These are phyloP conservation scores for Phallus indusiatus DNA, from an alignment of 768 basidiomycete genomes.

Conservation along the genomic window DNA sequence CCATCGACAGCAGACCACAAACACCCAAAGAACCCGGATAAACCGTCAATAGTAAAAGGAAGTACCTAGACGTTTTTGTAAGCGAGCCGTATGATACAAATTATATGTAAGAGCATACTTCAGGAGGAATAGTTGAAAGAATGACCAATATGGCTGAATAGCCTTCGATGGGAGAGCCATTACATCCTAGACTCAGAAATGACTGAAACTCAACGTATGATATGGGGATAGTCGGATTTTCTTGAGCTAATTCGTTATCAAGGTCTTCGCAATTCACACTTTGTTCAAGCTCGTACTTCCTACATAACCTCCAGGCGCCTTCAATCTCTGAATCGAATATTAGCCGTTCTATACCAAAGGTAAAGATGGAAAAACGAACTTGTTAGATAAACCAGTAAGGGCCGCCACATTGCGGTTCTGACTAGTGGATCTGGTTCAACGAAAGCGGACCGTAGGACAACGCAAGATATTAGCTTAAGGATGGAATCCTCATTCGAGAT, in stretches of 20 bases:
- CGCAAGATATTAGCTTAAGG: slow-evolving; percentile 18
- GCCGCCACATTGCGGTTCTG: slow-evolving; percentile 57
- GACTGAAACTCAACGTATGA: slow-evolving; percentile 65
- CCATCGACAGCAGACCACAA: slow-evolving; percentile 80
- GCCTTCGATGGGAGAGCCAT: slow-evolving; percentile 65
- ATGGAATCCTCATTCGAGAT: neutral
- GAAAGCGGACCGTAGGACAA: slow-evolving; percentile 59
- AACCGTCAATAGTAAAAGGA: slow-evolving; percentile 15
- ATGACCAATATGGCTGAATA: slow-evolving; percentile 79
- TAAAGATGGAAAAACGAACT: slow-evolving; percentile 34
- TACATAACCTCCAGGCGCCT: slow-evolving; percentile 47
- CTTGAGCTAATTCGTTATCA: neutral
- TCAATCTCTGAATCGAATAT: slow-evolving; percentile 40
- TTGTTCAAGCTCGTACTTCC: slow-evolving; percentile 11
- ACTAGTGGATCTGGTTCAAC: slow-evolving; percentile 64
- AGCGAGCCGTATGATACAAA: slow-evolving; percentile 16
- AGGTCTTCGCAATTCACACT: slow-evolving; percentile 15
- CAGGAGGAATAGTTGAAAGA: slow-evolving; percentile 67
- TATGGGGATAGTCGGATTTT: neutral
- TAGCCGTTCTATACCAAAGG: slow-evolving; percentile 3
- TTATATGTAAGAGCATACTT: slow-evolving; percentile 33
- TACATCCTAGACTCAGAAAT: slow-evolving; percentile 72
- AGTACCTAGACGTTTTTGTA: neutral
- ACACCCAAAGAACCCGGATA: slow-evolving; percentile 53
- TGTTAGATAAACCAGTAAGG: slow-evolving; percentile 60